Evolutionary conservation across 2,329 filamentous ascomycete species (phyloP), one percentile per base, ranked within the genome.

Genomic region (Alternaria solani): DNA sequence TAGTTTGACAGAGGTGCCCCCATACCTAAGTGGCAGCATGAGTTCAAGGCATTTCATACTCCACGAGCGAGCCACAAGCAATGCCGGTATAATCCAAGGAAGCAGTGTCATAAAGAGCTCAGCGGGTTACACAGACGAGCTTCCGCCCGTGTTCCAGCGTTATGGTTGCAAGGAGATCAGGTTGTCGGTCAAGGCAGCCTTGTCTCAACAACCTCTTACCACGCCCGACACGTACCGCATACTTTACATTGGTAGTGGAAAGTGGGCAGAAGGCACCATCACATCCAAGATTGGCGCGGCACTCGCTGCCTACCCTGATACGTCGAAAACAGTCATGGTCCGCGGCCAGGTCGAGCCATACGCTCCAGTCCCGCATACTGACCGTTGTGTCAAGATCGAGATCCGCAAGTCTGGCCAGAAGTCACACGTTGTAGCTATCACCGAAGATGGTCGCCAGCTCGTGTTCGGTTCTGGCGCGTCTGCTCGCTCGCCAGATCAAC

Each of bases 241-340:
- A 28, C 57, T 78, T 3, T 78, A 72, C 61, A 62, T 78, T 36
- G 76, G 76, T 9, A 63, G 65, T 23, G 67, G 72, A 25, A 61
- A 64, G 30, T 78, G 75, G 75, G 66, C 65, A n/a, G 68, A 73
- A 55, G 64, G 73, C 28, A 68, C 68, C 20, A 73, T 77, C 41
- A 72, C 68, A 28, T 58, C 60, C 7, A 69, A 74, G 32, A 73
- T 79, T 32, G 70, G 68, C n/a, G 66, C 69, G 26, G 75, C 76
- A 25, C 70, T 79, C 39, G 64, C 67, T 49, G 69, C 74, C 12
- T 69, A 71, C 34, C 71, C 73, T 47, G 67, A 69, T 49, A 65
- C 69, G 11, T 77, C 75, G 38, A 68, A 75, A 59, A 78, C 74
- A 55, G 72, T 74, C 51, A 72, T 77, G 67, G 73, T 78, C 20